Percentiles rank a stretch among this genome's conserved stretches.
Conservation (phyloP, 495 filamentous ascomycete species). For the Penicillium tannophilum region DNA sequence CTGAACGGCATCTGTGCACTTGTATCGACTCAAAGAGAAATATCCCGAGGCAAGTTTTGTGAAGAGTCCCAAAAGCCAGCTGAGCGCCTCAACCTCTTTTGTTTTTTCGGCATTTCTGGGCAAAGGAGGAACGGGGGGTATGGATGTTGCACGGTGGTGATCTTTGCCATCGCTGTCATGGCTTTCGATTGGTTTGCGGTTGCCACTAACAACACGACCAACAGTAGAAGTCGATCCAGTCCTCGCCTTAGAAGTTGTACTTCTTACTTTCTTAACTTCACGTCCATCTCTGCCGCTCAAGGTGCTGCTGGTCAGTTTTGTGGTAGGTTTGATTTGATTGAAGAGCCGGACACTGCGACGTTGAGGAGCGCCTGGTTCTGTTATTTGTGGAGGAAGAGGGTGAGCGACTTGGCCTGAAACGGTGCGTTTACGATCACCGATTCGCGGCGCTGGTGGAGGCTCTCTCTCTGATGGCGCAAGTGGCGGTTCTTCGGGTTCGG, state of each 20-base stretch:
- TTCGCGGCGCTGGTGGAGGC: conserved; percentile 32
- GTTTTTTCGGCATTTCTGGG: conserved; percentile 42
- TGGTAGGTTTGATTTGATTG: conserved; percentile 66
- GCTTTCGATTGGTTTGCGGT: conserved; percentile 61
- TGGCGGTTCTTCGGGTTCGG: conserved; percentile 53
- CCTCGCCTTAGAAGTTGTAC: conserved; percentile 60
- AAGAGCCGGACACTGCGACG: conserved; percentile 80
- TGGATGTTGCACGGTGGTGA: conserved; percentile 35
- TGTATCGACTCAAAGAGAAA: conserved; percentile 73
- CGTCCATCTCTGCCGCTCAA: conserved; percentile 61
- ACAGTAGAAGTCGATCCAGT: conserved; percentile 61
- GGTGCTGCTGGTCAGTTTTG: conserved; percentile 53
- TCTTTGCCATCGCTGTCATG: conserved; percentile 69
- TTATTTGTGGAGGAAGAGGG: conserved; percentile 49
- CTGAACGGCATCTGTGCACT: conserved; percentile 72
- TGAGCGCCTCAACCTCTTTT: conserved; percentile 75
- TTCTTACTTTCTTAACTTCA: conserved; percentile 77
- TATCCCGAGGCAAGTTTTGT: conserved; percentile 80
- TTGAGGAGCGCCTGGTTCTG: conserved; percentile 69
- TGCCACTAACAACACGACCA: conserved; percentile 85
- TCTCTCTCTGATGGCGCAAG: conserved; percentile 37
- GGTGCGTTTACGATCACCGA: conserved; percentile 75
- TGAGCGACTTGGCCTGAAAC: conserved; percentile 79
- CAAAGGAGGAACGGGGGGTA: conserved; percentile 30
- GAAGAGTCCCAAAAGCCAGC: conserved; percentile 80